A percentile compares a stretch with the other conserved stretches of the same genome.
phyloP scores from a whole-genome alignment of 371 early-diverging fungal genomes.

The Mortierella sp. region DNA sequence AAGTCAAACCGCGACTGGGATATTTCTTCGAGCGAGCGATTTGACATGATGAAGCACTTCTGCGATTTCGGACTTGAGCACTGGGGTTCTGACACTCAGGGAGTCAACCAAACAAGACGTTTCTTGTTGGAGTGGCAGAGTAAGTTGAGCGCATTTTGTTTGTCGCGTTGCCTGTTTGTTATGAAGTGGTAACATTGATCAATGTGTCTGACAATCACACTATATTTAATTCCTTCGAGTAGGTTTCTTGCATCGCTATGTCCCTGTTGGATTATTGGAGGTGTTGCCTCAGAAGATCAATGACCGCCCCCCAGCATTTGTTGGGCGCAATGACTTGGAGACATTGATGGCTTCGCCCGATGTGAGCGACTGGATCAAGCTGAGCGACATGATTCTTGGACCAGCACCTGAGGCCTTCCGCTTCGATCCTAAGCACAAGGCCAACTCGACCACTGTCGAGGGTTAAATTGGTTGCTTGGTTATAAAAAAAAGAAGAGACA shows the following conservation, averaged over 20 bases:
- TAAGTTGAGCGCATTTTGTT: conserved; percentile 12
- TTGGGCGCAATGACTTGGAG: conserved; percentile 94
- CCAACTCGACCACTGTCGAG: conserved; percentile 73
- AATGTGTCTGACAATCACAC: not conserved
- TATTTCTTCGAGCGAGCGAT: conserved; percentile 90
- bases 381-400: conserved; percentile 84
- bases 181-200: not conserved
- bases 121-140: conserved; percentile 97
- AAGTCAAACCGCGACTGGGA: conserved; percentile 90
- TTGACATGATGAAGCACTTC: conserved; percentile 91
- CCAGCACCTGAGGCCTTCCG: conserved; percentile 88
- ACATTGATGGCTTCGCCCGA: conserved; percentile 91
- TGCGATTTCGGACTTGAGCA: conserved; percentile 92
- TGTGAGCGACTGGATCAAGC: conserved; percentile 92
- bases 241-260: conserved; percentile 69
- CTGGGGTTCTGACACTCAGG: conserved; percentile 95
- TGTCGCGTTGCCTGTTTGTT: not conserved
- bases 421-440: conserved; percentile 95
- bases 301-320: conserved; percentile 89
- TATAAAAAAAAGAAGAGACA: not conserved
- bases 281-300: conserved; percentile 93
- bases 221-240: not conserved
- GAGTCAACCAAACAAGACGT: conserved; percentile 87
- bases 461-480: conserved; percentile 20
- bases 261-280: conserved; percentile 95